phyloP scores from a whole-genome alignment of 2,329 filamentous ascomycete genomes.

The Paramyrothecium roridum region DNA sequence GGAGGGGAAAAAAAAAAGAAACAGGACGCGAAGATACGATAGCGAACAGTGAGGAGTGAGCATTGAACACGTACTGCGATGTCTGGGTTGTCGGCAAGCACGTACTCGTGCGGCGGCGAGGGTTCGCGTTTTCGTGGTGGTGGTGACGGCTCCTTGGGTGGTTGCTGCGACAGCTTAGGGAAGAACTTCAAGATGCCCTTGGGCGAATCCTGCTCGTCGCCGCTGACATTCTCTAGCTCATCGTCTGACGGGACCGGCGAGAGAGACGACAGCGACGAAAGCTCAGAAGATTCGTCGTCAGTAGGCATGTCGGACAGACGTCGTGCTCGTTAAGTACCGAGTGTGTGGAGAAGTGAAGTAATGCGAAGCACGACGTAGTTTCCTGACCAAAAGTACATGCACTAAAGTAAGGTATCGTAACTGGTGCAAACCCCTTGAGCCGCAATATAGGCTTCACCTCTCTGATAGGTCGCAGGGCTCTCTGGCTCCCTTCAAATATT shows the following conservation, averaged over 20 bases:
- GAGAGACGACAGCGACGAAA: conserved; percentile 54
- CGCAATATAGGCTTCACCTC: conserved; percentile 25
- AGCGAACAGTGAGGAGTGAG: no score
- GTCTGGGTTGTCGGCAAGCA: conserved; percentile 84
- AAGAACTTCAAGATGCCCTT: conserved; percentile 69
- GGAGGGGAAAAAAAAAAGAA: conserved; percentile 2
- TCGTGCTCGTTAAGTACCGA: conserved; percentile 16
- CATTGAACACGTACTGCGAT: conserved; percentile 73
- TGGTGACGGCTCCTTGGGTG: conserved; percentile 58
- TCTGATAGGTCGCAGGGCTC: conserved; percentile 22
- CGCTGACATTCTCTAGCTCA: conserved; percentile 45
- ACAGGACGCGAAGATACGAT: neutral
- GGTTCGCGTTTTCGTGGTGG: conserved; percentile 75
- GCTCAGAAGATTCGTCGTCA: conserved; percentile 61
- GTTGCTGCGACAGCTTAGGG: conserved; percentile 49
- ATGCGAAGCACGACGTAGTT: conserved; percentile 24
- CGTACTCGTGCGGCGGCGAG: conserved; percentile 87
- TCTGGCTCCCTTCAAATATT: neutral
- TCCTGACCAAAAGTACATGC: conserved; percentile 23
- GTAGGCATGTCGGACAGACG: conserved; percentile 45
- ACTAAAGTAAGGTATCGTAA: conserved; percentile 19
- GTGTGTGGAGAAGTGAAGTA: conserved; percentile 23
- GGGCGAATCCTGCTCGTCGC: conserved; percentile 26
- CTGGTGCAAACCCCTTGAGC: conserved; percentile 16
- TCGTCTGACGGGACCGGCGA: conserved; percentile 42